Evolutionary conservation across 805 yeast genomes (phyloP).

Genomic region (Cyberlindnera veronae): DNA sequence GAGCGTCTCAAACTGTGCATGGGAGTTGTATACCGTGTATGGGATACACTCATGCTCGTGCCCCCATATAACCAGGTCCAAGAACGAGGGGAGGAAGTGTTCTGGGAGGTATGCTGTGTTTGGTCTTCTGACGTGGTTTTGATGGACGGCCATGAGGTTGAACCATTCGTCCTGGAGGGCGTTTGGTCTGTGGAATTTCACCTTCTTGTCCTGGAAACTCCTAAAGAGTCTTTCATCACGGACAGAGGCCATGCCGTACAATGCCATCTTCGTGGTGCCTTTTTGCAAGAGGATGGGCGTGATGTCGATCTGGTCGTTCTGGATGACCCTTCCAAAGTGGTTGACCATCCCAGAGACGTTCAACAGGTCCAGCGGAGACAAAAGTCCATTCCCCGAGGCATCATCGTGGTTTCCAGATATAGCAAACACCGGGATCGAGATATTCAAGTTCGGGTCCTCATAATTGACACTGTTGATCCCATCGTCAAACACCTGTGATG

Average conservation of each 20-base stretch:
- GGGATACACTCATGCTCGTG: slow-evolving; percentile 96
- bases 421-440: slow-evolving; percentile 86
- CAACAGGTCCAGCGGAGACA: slow-evolving; percentile 83
- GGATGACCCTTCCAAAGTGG: slow-evolving; percentile 80
- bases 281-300: slow-evolving; percentile 79
- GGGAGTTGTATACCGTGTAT: slow-evolving; percentile 51
- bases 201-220: slow-evolving; percentile 76
- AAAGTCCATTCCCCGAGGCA: slow-evolving; percentile 79
- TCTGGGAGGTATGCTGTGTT: slow-evolving; percentile 85
- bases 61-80: slow-evolving; percentile 92
- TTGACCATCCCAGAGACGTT: slow-evolving; percentile 80
- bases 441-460: slow-evolving; percentile 86
- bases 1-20: slow-evolving; percentile 66
- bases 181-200: slow-evolving; percentile 72
- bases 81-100: slow-evolving; percentile 70
- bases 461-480: slow-evolving; percentile 75
- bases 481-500: slow-evolving; percentile 56
- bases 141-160: slow-evolving; percentile 83
- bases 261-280: slow-evolving; percentile 75
- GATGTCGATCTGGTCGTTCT: slow-evolving; percentile 70
- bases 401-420: slow-evolving; percentile 97
- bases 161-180: slow-evolving; percentile 67
- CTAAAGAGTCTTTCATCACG: slow-evolving; percentile 85
- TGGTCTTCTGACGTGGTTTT: slow-evolving; percentile 77
- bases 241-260: slow-evolving; percentile 86